phyloP scores from a whole-genome alignment of 2,329 filamentous ascomycete species.

The Hymenoscyphus infarciens region DNA sequence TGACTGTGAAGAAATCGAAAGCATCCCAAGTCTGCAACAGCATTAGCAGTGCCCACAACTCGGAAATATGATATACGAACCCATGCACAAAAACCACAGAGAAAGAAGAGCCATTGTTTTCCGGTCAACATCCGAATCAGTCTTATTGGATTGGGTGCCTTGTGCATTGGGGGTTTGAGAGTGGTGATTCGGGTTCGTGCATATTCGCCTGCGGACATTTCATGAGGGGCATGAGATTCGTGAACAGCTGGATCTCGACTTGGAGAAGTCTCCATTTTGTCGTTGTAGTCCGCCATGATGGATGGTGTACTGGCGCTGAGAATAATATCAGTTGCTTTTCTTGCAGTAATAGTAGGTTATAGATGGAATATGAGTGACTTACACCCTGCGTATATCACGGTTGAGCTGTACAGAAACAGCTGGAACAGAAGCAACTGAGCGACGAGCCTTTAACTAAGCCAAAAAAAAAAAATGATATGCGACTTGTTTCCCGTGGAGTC shows the following conservation, averaged over 20 bases:
- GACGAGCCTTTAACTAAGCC: background rate
- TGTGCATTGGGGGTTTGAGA: slow-evolving; percentile 57
- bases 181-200: slow-evolving; percentile 49
- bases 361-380: background rate
- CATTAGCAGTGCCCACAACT: background rate
- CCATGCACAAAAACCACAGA: slow-evolving; percentile 73
- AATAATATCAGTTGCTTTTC: background rate
- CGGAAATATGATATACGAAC: slow-evolving; percentile 54
- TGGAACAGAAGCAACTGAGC: background rate
- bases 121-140: slow-evolving; percentile 61
- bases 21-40: slow-evolving; percentile 38
- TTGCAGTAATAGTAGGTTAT: background rate
- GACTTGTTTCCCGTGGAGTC: background rate
- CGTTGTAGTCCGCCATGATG: slow-evolving; percentile 12
- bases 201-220: slow-evolving; percentile 38
- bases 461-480: background rate
- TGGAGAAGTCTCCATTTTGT: slow-evolving; percentile 8
- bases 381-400: background rate
- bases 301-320: background rate
- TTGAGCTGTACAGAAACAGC: background rate
- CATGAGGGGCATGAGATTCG: slow-evolving; percentile 25
- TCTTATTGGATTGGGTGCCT: slow-evolving; percentile 66
- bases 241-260: slow-evolving; percentile 11
- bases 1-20: slow-evolving; percentile 79
- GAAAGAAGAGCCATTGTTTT: slow-evolving; percentile 71